Conservation (phyloP, 345 rosid species). For the Populus ilicifolia region DNA sequence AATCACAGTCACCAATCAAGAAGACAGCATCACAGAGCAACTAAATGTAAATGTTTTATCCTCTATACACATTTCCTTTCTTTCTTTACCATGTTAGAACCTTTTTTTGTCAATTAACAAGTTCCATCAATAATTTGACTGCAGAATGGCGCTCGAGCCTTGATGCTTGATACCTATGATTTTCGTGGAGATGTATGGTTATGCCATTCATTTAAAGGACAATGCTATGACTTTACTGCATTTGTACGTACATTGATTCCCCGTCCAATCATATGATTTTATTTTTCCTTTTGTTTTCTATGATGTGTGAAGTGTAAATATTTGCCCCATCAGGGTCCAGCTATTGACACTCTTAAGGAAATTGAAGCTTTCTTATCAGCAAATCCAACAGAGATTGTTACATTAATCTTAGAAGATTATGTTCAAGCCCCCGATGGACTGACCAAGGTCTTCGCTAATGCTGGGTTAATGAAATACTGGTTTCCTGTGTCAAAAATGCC, state of each 20-base stretch:
- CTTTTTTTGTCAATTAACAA: not conserved
- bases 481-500: slow-evolving; percentile 52
- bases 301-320: not conserved
- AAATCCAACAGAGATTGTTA: slow-evolving; percentile 56
- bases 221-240: slow-evolving; percentile 58
- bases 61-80: not conserved
- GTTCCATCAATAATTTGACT: not conserved
- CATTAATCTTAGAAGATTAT: slow-evolving; percentile 66
- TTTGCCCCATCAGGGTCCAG: slow-evolving; percentile 40
- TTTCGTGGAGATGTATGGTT: slow-evolving; percentile 61
- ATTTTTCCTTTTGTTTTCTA: not conserved
- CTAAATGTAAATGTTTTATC: slow-evolving; percentile 35
- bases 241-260: slow-evolving; percentile 35
- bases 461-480: slow-evolving; percentile 64
- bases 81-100: not conserved
- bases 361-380: slow-evolving; percentile 59
- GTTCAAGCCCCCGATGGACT: slow-evolving; percentile 51
- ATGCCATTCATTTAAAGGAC: slow-evolving; percentile 64
- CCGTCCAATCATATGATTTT: not conserved
- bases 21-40: slow-evolving; percentile 55
- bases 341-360: slow-evolving; percentile 50
- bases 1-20: slow-evolving; percentile 53
- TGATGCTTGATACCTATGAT: slow-evolving; percentile 72
- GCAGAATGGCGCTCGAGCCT: slow-evolving; percentile 62
- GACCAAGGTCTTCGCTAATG: slow-evolving; percentile 48